Base-by-base conservation (phyloP, 78 protist genomes). In the Anaeramoeba ignava region DNA sequence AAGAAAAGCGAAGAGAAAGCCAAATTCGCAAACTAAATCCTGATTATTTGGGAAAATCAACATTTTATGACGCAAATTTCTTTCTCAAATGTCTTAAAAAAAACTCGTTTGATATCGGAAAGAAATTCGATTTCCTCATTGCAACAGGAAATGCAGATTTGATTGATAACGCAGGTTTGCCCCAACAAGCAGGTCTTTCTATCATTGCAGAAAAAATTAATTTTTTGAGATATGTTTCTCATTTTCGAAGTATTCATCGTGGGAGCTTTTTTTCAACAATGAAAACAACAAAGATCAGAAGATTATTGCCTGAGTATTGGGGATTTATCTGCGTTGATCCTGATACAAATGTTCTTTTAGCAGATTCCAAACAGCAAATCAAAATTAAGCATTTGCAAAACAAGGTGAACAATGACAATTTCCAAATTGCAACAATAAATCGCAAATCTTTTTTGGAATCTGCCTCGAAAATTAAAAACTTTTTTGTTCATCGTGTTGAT, bases 171-270 rank as follows among this genome's bases (percentile, higher is more conserved):
- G 27, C 82, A 36, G 23, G 81, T 80, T 23, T 41, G 27, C 39
- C 81, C 80, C 88, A 94, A 91, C 78, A 85, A 27, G 12, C 93
- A 17, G 98, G 98, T 33, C 93, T 81, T 83, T 82, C 91, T 3
- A 90, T 98, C 39, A 88, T 94, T 40, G 99, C 97, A 0, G 99
- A 98, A 81, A 82, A 91, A 41, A 85, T 98, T 82, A 98, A 98
- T 91, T 89, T 79, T 80, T 42, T 89, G 78, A 91, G 99, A 33
- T 96, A 82, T 89, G 8, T 94, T 39, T 84, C 98, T 41, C 98
- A 95, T 88, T 94, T 95, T 79, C 92, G 95, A 86, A 33, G 85
- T 2, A 78, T 87, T 83, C 89, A 91, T 80, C 85, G 96, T 41
- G 98, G 99, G 41, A 88, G 92, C 33, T 97, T 93, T 92, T 95